Evolutionary conservation across 345 rosid genomes (phyloP).

Genomic region (Arabis hirsuta): DNA sequence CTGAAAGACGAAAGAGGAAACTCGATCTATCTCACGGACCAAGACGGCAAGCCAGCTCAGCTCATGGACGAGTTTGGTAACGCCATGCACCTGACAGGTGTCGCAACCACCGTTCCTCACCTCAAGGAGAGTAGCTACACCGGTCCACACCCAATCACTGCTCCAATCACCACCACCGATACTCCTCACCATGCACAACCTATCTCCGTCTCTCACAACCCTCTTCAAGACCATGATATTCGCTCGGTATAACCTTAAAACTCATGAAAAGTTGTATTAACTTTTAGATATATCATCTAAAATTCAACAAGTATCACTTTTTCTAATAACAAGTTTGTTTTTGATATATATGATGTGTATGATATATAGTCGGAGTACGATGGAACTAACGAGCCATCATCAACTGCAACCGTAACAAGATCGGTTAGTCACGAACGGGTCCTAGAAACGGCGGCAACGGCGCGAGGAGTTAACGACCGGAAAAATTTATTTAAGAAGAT

Average conservation of each 20-base stretch:
- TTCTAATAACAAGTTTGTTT: no score
- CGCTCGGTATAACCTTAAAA: not conserved
- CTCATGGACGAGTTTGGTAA: conserved; percentile 65
- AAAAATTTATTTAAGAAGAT: conserved; percentile 66
- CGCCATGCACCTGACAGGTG: conserved; percentile 60
- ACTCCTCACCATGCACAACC: conserved; percentile 39
- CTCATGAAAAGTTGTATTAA: no score
- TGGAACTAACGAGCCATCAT: conserved; percentile 21
- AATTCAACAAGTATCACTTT: no score
- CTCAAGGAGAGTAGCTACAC: conserved; percentile 39
- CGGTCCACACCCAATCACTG: conserved; percentile 43
- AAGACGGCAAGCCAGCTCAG: conserved; percentile 57
- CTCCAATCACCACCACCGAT: conserved; percentile 37
- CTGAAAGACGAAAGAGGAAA: conserved; percentile 64
- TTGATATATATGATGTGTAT: no score
- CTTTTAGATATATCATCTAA: no score
- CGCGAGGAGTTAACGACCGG: no score
- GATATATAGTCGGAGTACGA: conserved; percentile 48
- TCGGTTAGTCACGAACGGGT: no score
- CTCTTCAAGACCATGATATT: conserved; percentile 16
- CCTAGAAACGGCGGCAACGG: no score
- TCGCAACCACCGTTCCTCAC: conserved; percentile 53
- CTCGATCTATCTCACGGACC: conserved; percentile 51
- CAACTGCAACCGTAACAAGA: no score
- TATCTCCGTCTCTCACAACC: conserved; percentile 31